phyloP scores from a whole-genome alignment of 208 protist species.

The Strigomonas galati region DNA sequence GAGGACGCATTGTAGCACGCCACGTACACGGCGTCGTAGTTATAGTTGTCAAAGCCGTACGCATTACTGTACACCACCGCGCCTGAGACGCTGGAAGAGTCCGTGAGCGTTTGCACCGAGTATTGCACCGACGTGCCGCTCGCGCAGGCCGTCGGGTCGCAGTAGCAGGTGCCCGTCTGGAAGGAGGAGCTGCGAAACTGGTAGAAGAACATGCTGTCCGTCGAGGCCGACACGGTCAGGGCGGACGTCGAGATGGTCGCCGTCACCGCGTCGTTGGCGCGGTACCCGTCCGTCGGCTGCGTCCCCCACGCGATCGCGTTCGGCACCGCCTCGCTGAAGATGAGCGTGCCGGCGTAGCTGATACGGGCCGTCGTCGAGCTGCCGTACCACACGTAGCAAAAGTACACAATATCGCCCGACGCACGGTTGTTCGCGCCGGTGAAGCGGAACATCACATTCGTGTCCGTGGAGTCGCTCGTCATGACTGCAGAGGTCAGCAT shows the following conservation, averaged over 20 bases:
- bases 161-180: slow-evolving; percentile 68
- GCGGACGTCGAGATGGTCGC: slow-evolving; percentile 45
- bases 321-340: slow-evolving; percentile 37
- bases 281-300: slow-evolving; percentile 25
- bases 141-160: slow-evolving; percentile 53
- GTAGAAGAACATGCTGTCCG: slow-evolving; percentile 79
- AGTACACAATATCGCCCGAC: slow-evolving; percentile 37
- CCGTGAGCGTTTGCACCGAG: slow-evolving; percentile 21
- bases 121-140: slow-evolving; percentile 35
- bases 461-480: slow-evolving; percentile 19
- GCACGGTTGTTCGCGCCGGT: slow-evolving; percentile 40
- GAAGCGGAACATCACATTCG: slow-evolving; percentile 29
- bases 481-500: slow-evolving; percentile 38
- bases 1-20: slow-evolving; percentile 66
- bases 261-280: slow-evolving; percentile 39
- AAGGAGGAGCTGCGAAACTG: slow-evolving; percentile 38
- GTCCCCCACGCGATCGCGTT: slow-evolving; percentile 28
- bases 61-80: slow-evolving; percentile 34
- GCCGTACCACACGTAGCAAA: slow-evolving; percentile 73
- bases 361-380: slow-evolving; percentile 27
- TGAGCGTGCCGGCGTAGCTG: slow-evolving; percentile 53
- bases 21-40: slow-evolving; percentile 61
- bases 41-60: slow-evolving; percentile 77
- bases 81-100: slow-evolving; percentile 15
- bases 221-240: slow-evolving; percentile 25